Evolutionary conservation across 106 monocot species (phyloP), one percentile per base, ranked within the genome.

Genomic region (Acanthochlamys bracteata): DNA sequence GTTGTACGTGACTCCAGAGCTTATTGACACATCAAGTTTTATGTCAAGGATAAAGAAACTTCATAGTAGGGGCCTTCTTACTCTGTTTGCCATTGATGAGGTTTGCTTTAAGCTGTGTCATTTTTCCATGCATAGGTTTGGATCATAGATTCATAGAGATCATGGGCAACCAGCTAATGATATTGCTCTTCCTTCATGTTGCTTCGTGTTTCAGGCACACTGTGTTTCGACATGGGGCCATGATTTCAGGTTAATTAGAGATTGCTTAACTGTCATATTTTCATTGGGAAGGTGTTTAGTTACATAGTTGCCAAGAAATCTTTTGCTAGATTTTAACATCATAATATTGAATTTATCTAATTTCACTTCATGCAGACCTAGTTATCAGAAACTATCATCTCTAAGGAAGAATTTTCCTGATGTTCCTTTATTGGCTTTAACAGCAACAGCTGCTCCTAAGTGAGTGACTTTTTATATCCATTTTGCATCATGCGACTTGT

Each of bases 191-290:
- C 16, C 6, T 17, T 54, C 4, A 54, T 39, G 26, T 25, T 42
- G 14, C 14, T 25, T 42, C 52, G 43, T n/a, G 22, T 79, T 59
- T 78, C 72, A 90, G 94, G 94, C 90, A 74, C 94, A 95, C 75
- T 95, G 94, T 64, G 82, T 95, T 77, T 95, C 94, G 49, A 68
- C 86, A 41, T 95, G 94, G 94, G 94, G 94, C 54, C 94, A 95
- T 61, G 94, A 95, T 77, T 95, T 95, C 71, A 95, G 94, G 94
- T 95, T 59, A 22, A 53, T n/a, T 25, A 21, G 42, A 41, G 19
- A 65, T 69, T 12, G 43, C 53, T 56, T 20, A 43, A 61, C 43
- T 61, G 54, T 11, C 20, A 41, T 15, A 69, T 45, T 13, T 45
- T 45, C 7, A n/a, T n/a, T n/a, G n/a, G n/a, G n/a, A n/a, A n/a